phyloP scores from a whole-genome alignment of 1,284 basidiomycete species.

The Tylopilus orsonianus region DNA sequence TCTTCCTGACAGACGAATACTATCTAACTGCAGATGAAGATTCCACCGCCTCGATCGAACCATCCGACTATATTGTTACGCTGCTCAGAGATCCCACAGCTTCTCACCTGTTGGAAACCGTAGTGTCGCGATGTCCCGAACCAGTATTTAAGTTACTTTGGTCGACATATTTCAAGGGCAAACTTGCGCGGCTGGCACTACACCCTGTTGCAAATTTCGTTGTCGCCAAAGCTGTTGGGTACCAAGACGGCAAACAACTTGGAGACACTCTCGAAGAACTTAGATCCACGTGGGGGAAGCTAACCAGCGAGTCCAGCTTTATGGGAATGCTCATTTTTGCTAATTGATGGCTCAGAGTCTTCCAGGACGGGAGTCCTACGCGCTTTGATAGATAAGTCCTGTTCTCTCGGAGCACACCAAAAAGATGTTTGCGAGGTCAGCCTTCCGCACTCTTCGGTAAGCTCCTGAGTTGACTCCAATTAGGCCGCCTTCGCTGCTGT shows the following conservation, averaged over 20 bases:
- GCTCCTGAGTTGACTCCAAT: constrained; percentile 2
- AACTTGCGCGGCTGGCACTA: constrained; percentile 66
- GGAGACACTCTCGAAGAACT: constrained; percentile 58
- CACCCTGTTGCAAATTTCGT: constrained; percentile 95
- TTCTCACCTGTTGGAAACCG: constrained; percentile 82
- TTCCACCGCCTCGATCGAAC: constrained; percentile 37
- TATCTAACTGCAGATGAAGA: constrained; percentile 37
- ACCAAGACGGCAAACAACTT: constrained; percentile 58
- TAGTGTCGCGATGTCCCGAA: constrained; percentile 63
- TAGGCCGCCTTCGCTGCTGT: constrained; percentile 66
- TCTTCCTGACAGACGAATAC: background rate
- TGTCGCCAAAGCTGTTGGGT: constrained; percentile 71
- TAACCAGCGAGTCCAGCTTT: constrained; percentile 50
- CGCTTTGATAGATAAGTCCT: constrained; percentile 69
- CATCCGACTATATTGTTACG: constrained; percentile 76
- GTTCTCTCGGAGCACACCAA: constrained; percentile 44
- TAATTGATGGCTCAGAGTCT: constrained; percentile 40
- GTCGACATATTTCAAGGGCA: constrained; percentile 74
- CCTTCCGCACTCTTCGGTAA: background rate
- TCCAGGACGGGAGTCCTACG: constrained; percentile 67
- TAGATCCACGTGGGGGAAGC: constrained; percentile 48
- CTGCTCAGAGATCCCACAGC: constrained; percentile 83
- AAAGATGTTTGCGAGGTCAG: constrained; percentile 49
- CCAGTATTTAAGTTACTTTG: constrained; percentile 70
- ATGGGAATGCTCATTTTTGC: constrained; percentile 2